These are phyloP conservation scores for Cryptococcus jaspeensis DNA, from an alignment of 1,284 basidiomycete species.

Conservation along the genomic window DNA sequence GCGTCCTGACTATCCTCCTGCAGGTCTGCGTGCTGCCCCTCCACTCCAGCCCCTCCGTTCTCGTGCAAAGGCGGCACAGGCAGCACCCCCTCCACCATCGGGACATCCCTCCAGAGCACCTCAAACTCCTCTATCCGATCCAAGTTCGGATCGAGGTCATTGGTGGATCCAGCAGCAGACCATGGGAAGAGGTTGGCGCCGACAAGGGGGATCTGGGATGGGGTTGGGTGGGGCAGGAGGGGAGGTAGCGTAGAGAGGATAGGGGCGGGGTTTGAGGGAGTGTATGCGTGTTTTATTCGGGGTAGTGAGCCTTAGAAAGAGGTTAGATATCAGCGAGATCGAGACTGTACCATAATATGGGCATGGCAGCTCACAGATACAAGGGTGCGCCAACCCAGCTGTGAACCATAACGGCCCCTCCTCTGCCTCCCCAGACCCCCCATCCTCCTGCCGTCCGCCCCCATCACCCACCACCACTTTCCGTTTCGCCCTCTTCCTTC, in stretches of 20 bases:
- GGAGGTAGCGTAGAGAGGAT: background rate
- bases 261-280: slow-evolving; percentile 8
- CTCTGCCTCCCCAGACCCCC: background rate
- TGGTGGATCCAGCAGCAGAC: background rate
- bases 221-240: slow-evolving; percentile 6
- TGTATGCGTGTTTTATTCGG: background rate
- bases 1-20: too few species aligned
- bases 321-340: background rate
- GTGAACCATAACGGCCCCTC: slow-evolving; percentile 28
- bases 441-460: background rate
- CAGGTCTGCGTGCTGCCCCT: background rate
- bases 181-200: slow-evolving; percentile 7
- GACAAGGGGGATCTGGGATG: slow-evolving; percentile 6
- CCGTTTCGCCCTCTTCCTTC: background rate
- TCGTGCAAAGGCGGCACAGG: background rate
- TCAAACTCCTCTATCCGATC: slow-evolving; percentile 30
- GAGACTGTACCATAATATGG: background rate
- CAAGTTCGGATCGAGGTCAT: slow-evolving; percentile 21
- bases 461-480: background rate
- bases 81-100: background rate
- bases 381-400: slow-evolving; percentile 26
- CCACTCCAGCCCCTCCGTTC: background rate
- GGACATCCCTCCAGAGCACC: slow-evolving; percentile 17
- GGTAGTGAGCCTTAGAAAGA: slow-evolving; percentile 4
- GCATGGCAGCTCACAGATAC: slow-evolving; percentile 25